Base-by-base conservation (phyloP, 257 asterid genomes). In the Salvia hispanica region DNA sequence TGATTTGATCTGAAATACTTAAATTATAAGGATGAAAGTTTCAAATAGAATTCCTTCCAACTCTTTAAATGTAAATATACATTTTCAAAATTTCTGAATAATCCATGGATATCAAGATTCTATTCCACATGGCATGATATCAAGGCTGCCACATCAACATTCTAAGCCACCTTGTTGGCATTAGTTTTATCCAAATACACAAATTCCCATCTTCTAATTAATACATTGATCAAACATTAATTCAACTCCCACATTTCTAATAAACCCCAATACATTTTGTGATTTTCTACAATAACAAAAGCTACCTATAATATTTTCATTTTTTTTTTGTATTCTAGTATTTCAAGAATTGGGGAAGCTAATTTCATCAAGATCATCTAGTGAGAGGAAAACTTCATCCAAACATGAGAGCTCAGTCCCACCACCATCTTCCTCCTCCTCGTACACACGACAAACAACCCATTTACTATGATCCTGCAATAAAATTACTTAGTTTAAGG, bases 311-410 rank as follows among this genome's bases (percentile, higher is more conserved):
- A 70, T 51, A 54, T 34, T 67, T 15, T 39, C 31, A 25, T 3
- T 7, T 1, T n/a, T 31, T 21, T 10, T 34, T 7, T 15, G 21
- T 45, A 4, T 16, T 67, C 34, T 28, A n/a, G n/a, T n/a, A 67
- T 55, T n/a, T 67, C 45, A 40, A 8, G 45, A 40, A 40, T 82
- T 78, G 42, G 95, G 96, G 63, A 86, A 77, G 72, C 86, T 89
- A 74, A 89, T 89, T 39, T 91, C 97, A 40, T 88, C 97, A 61
- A 82, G 74, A 81, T 89, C 96, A 60, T 89, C 96, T 14, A 91
- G 67, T 34, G 97, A 91, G 46, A 91, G 74, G 79, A 83, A 91
- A 65, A 91, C 93, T 85, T 91, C 97, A 78, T 91, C 97, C 88
- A 91, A 73, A 74, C 97, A 91, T 16, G 97, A 91, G 42, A 91